A percentile compares a stretch with the other conserved stretches of the same genome.
Evolutionary conservation across 176 grass and related monocot species (phyloP).

Genomic region (Triticum monococcum): DNA sequence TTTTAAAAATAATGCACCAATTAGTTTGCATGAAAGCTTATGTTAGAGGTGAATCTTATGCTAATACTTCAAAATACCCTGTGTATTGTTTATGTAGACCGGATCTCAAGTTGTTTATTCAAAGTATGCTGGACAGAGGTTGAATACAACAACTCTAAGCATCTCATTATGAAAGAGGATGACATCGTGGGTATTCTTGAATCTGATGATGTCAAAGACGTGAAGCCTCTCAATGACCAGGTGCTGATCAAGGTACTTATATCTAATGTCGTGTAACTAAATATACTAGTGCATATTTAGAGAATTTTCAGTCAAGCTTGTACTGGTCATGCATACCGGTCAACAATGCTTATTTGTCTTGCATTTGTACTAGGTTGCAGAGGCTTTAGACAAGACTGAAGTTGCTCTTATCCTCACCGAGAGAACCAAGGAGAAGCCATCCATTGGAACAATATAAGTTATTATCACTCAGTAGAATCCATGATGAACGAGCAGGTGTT

Average conservation of each 20-base stretch:
- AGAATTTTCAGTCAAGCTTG: background rate
- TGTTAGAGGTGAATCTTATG: background rate
- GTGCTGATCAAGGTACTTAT: conserved; percentile 74
- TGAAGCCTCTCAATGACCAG: conserved; percentile 71
- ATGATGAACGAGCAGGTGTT: background rate
- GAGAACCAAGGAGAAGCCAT: conserved; percentile 73
- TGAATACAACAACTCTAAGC: conserved; percentile 60
- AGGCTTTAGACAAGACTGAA: conserved; percentile 63
- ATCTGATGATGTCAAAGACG: conserved; percentile 68
- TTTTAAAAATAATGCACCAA: background rate
- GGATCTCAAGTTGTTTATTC: conserved; percentile 66
- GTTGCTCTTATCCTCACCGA: conserved; percentile 71
- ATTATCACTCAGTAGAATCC: background rate
- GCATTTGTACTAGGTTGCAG: conserved; percentile 41
- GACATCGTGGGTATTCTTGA: conserved; percentile 69
- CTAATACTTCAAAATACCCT: background rate
- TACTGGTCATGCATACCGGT: background rate
- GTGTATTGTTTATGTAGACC: conserved; percentile 31
- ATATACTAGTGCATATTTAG: background rate
- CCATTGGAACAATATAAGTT: conserved; percentile 56
- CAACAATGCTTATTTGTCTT: no score
- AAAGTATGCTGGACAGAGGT: conserved; percentile 77
- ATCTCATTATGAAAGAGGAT: conserved; percentile 83
- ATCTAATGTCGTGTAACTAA: background rate
- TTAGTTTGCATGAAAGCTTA: background rate